phyloP scores from a whole-genome alignment of 1,284 basidiomycete species.

The Pseudozyma sp. region DNA sequence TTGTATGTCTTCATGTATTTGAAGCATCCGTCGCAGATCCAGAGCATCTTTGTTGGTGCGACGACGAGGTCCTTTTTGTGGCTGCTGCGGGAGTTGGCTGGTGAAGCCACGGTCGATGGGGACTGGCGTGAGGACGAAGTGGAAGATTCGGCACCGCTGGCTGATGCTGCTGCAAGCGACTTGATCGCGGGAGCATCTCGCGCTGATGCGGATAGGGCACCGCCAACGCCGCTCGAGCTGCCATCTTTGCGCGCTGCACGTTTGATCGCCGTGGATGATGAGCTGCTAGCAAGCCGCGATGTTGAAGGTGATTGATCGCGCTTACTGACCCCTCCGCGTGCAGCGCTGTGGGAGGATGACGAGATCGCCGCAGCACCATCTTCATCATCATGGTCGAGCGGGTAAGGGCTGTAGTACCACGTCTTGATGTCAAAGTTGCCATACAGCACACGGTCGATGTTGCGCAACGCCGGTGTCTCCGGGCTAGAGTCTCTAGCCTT shows the following conservation, averaged over 20 bases:
- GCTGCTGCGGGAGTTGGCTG: background rate
- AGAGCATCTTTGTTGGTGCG: slow-evolving; percentile 46
- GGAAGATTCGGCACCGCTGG: slow-evolving; percentile 2
- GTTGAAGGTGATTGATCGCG: slow-evolving; percentile 33
- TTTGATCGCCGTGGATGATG: slow-evolving; percentile 3
- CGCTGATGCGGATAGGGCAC: slow-evolving; percentile 22
- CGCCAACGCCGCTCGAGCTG: slow-evolving; percentile 20
- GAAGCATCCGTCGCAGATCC: slow-evolving; percentile 92
- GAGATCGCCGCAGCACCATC: slow-evolving; percentile 7
- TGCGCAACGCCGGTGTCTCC: slow-evolving; percentile 31
- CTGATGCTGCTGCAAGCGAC: slow-evolving; percentile 9
- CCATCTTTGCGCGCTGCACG: slow-evolving; percentile 23
- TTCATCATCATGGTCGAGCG: slow-evolving; percentile 57
- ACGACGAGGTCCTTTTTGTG: slow-evolving; percentile 13
- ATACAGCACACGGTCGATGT: slow-evolving; percentile 63
- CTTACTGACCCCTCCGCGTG: slow-evolving; percentile 3
- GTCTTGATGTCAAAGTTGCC: slow-evolving; percentile 67
- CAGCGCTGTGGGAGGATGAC: slow-evolving; percentile 3
- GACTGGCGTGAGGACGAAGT: slow-evolving; percentile 11
- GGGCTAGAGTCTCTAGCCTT: slow-evolving; percentile 7
- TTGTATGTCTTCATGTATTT: slow-evolving; percentile 80
- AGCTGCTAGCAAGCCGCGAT: background rate
- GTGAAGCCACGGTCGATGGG: slow-evolving; percentile 8
- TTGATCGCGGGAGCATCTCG: slow-evolving; percentile 32
- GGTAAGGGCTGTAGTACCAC: slow-evolving; percentile 69